Evolutionary conservation across 257 asterid species (phyloP), one percentile per base, ranked within the genome.

Genomic region (Linderniella brevidens): DNA sequence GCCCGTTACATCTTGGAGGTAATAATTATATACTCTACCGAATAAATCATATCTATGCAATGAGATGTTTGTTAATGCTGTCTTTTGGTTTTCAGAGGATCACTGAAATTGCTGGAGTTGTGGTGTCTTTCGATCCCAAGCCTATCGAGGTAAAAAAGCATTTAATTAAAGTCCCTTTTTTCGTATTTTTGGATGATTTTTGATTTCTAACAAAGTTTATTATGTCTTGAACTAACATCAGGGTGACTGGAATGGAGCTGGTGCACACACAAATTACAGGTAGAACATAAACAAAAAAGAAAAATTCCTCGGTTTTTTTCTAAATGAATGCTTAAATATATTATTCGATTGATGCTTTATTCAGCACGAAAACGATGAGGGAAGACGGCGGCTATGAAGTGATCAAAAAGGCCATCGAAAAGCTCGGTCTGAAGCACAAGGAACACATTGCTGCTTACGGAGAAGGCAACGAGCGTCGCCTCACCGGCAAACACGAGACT

Each of bases 211-310:
- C n/a, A n/a, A n/a, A n/a, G n/a, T n/a, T n/a, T n/a, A n/a, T n/a
- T n/a, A n/a, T n/a, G n/a, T n/a, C n/a, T n/a, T n/a, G n/a, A n/a
- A n/a, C n/a, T n/a, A n/a, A 38, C 20, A 19, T 10, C 63, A 86
- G 94, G 97, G 97, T 5, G 92, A 87, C 53, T 86, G 94, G 94
- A 86, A 86, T 8, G 94, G 97, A 17, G 97, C 97, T 49, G 97
- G 97, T 55, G 97, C 97, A 18, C 97, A 86, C 64, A 49, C 76
- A 37, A 86, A 86, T 57, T 86, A 74, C 77, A 86, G 96, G 93
- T 85, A 56, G n/a, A n/a, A n/a, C n/a, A n/a, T n/a, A n/a, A n/a
- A n/a, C n/a, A n/a, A n/a, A n/a, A n/a, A n/a, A n/a, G n/a, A n/a
- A n/a, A n/a, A n/a, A n/a, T n/a, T n/a, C n/a, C n/a, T n/a, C n/a